Conservation (phyloP, 2,329 filamentous ascomycete species). For the Ceratocystis eucalypticola region DNA sequence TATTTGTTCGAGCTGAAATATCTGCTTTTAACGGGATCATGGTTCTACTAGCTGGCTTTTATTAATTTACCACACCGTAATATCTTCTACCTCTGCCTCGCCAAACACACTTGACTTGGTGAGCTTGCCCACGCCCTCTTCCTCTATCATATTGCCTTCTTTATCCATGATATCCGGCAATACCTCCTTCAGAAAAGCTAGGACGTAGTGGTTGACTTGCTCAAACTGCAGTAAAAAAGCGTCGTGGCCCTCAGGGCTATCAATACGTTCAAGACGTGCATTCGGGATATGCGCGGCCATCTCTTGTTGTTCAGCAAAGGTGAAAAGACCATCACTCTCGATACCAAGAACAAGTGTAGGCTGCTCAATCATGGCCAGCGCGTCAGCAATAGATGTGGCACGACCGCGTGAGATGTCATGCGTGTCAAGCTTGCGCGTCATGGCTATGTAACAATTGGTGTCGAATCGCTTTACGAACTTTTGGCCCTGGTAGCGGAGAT, state of each 20-base stretch:
- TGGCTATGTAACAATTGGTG: slow-evolving; percentile 97
- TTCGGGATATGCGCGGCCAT: slow-evolving; percentile 69
- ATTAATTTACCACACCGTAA: slow-evolving; percentile 64
- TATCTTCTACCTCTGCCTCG: slow-evolving; percentile 90
- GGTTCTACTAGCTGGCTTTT: background rate
- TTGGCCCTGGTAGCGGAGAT: slow-evolving; percentile 86
- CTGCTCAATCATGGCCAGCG: slow-evolving; percentile 71
- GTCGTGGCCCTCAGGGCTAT: slow-evolving; percentile 90
- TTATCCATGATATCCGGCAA: slow-evolving; percentile 78
- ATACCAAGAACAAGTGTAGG: slow-evolving; percentile 87
- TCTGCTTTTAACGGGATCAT: background rate
- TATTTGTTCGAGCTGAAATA: too few species aligned
- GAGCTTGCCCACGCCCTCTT: slow-evolving; percentile 44
- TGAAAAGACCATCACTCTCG: slow-evolving; percentile 90
- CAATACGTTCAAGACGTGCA: slow-evolving; percentile 69
- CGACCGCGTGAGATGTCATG: slow-evolving; percentile 83
- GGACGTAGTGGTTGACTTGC: slow-evolving; percentile 80
- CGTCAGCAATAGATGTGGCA: slow-evolving; percentile 52
- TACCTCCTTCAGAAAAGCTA: slow-evolving; percentile 69
- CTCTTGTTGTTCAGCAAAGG: slow-evolving; percentile 91
- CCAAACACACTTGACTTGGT: slow-evolving; percentile 88
- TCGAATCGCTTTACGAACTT: slow-evolving; percentile 98
- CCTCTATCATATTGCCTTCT: slow-evolving; percentile 35
- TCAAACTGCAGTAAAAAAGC: slow-evolving; percentile 94
- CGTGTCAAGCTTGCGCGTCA: slow-evolving; percentile 93